Conservation (phyloP, 2,329 filamentous ascomycete genomes). For the Chaetomiaceae sp. region DNA sequence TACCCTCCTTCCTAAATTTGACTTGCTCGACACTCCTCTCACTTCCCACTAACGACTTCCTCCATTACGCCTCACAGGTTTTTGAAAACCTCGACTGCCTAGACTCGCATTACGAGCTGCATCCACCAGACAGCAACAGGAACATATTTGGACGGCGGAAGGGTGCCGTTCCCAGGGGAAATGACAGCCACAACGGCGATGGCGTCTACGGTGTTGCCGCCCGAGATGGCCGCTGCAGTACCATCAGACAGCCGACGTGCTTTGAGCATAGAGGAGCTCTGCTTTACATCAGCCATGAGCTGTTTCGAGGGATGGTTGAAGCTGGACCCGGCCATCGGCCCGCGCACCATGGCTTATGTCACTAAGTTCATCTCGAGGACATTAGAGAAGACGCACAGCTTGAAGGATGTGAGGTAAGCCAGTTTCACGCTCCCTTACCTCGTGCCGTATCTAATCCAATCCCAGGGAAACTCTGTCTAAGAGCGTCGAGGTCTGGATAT, state of each 20-base stretch:
- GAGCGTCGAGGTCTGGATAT: conserved; percentile 63
- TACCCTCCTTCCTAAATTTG: no score
- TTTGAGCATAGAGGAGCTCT: conserved; percentile 57
- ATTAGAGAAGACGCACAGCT: conserved; percentile 59
- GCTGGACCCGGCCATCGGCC: conserved; percentile 53
- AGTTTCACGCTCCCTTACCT: neutral
- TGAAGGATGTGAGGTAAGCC: conserved; percentile 54
- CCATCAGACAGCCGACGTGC: conserved; percentile 9
- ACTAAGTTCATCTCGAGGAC: conserved; percentile 56
- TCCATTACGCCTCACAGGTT: no score
- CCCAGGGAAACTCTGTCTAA: conserved; percentile 54
- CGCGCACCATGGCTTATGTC: conserved; percentile 50
- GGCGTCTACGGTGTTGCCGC: conserved; percentile 2
- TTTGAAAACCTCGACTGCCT: no score
- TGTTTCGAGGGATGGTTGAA: conserved; percentile 60
- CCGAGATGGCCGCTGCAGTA: conserved; percentile 3
- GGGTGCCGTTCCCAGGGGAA: no score
- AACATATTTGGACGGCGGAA: no score
- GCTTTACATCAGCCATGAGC: conserved; percentile 57
- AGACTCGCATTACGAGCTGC: no score
- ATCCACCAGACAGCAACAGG: no score
- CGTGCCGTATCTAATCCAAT: neutral
- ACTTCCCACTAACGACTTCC: no score
- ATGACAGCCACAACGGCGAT: neutral
- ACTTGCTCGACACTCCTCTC: no score